A percentile compares a stretch with the other conserved stretches of the same genome.
These are phyloP conservation scores for Picochlorum sp. DNA, from an alignment of 139 green algal species.

Conservation along the genomic window DNA sequence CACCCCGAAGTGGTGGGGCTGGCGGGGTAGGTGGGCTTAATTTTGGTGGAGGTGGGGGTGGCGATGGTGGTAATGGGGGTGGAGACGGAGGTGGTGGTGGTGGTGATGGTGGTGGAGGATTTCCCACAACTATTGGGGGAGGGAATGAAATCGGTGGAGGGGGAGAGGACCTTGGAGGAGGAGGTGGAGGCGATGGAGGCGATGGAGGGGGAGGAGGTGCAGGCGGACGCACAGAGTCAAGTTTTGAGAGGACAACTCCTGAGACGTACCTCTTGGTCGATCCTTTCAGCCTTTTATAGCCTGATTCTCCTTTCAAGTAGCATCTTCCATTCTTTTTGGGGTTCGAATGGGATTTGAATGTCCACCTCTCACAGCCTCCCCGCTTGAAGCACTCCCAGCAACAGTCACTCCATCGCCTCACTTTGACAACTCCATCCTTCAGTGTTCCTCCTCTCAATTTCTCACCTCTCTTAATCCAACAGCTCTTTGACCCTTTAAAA, in stretches of 20 bases:
- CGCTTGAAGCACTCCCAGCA: background rate
- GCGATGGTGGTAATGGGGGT: background rate
- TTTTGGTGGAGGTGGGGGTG: constrained; percentile 3
- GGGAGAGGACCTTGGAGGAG: background rate
- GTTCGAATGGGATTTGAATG: background rate
- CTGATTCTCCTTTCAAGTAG: background rate
- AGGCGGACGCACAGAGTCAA: too few relatives aligned
- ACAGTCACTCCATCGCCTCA: background rate
- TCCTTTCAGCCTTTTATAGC: background rate
- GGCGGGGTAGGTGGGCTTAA: background rate
- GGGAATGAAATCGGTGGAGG: background rate
- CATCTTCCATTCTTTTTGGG: background rate
- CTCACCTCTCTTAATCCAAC: background rate
- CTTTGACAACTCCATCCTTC: background rate
- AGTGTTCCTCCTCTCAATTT: background rate
- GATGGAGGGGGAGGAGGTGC: background rate
- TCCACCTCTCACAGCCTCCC: background rate
- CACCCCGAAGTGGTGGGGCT: background rate
- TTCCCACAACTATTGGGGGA: too few relatives aligned
- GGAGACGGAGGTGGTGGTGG: background rate
- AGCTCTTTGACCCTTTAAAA: background rate
- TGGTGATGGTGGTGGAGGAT: background rate
- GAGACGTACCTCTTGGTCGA: too few relatives aligned
- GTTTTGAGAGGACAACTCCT: too few relatives aligned
- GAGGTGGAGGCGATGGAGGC: background rate